These are phyloP conservation scores for Corniculantispora saksenae DNA, from an alignment of 2,329 filamentous ascomycete species.

Conservation along the genomic window DNA sequence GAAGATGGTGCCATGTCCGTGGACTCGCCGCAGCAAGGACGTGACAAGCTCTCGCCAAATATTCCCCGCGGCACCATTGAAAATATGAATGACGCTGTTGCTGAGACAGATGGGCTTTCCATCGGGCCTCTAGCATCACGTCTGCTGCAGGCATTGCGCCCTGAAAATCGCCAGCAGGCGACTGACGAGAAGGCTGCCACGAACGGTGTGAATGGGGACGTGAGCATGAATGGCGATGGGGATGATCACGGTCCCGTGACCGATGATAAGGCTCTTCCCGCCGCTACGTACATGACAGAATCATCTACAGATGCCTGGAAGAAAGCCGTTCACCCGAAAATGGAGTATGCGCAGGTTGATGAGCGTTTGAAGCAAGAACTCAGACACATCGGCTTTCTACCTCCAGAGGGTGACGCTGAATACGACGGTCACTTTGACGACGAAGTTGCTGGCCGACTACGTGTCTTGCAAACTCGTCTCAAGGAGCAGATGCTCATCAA, in stretches of 20 bases:
- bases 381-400: conserved; percentile 84
- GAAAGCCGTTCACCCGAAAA: conserved; percentile 70
- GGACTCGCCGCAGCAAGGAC: conserved; percentile 62
- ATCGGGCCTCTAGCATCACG: conserved; percentile 83
- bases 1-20: conserved; percentile 82
- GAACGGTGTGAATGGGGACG: conserved; percentile 55
- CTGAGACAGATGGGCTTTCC: conserved; percentile 86
- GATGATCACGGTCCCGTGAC: conserved; percentile 40
- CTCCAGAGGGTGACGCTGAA: conserved; percentile 67
- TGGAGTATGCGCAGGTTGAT: conserved; percentile 85
- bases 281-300: conserved; percentile 79
- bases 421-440: conserved; percentile 92
- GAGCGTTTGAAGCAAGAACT: conserved; percentile 90
- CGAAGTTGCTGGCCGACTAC: conserved; percentile 86
- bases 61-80: conserved; percentile 84
- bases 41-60: conserved; percentile 73
- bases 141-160: conserved; percentile 77
- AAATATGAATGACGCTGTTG: conserved; percentile 80
- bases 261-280: conserved; percentile 51
- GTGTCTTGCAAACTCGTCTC: conserved; percentile 79
- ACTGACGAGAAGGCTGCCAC: conserved; percentile 61
- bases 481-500: conserved; percentile 84
- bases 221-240: conserved; percentile 52
- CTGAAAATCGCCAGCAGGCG: conserved; percentile 62
- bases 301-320: conserved; percentile 77